Evolutionary conservation across 2,329 filamentous ascomycete genomes (phyloP).

Genomic region (Venturia aucupariae): DNA sequence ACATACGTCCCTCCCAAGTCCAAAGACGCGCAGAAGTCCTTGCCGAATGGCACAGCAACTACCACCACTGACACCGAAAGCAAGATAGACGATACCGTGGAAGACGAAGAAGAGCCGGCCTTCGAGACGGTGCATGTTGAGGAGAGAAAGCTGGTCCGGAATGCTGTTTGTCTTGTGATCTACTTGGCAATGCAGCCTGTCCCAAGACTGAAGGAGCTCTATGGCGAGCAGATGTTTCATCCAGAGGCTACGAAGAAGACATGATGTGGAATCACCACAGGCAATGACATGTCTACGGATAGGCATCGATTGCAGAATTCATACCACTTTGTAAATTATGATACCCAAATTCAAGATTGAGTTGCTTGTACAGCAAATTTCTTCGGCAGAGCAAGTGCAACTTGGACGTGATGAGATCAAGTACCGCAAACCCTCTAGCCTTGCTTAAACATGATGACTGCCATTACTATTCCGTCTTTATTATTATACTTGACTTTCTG

Average conservation of each 20-base stretch:
- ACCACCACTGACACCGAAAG: background rate
- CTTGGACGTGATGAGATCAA: background rate
- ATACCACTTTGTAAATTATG: background rate
- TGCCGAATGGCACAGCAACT: background rate
- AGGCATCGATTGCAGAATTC: background rate
- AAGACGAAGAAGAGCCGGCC: conserved; percentile 13
- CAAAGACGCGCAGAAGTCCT: background rate
- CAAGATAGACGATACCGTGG: conserved; percentile 10
- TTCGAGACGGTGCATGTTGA: conserved; percentile 13
- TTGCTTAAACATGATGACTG: background rate
- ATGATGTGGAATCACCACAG: background rate
- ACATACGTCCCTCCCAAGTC: background rate
- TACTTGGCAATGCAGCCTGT: conserved; percentile 13
- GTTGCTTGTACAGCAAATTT: background rate
- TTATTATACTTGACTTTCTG: background rate
- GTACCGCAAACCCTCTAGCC: too few relatives aligned
- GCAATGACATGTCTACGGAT: background rate
- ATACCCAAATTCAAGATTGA: background rate
- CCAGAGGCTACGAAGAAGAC: background rate
- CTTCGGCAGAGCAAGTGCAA: too few relatives aligned
- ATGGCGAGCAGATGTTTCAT: conserved; percentile 8
- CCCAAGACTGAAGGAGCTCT: conserved; percentile 10
- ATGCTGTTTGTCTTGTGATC: conserved; percentile 14
- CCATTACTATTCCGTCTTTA: background rate
- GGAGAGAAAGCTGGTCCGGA: conserved; percentile 13